Conservation (phyloP, 352 stramenopile species). For the Phytopythium helicoides region DNA sequence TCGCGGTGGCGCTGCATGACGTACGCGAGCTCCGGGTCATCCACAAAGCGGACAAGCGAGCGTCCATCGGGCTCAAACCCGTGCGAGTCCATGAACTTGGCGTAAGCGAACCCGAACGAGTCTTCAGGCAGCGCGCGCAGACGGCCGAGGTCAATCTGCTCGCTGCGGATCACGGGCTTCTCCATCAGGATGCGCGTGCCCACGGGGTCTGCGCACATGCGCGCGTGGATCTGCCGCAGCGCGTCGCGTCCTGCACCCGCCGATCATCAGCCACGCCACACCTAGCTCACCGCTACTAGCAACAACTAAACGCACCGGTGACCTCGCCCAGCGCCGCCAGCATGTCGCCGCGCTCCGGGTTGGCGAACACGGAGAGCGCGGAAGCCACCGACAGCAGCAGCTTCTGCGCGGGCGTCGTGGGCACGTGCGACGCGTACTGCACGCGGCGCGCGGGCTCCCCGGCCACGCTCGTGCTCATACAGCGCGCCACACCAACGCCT, state of each 20-base stretch:
- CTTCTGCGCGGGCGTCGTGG: constrained; percentile 84
- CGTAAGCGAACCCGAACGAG: constrained; percentile 91
- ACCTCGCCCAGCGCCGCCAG: constrained; percentile 94
- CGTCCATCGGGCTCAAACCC: constrained; percentile 91
- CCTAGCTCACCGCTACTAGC: not conserved
- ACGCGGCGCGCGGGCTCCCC: constrained; percentile 51
- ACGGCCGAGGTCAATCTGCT: constrained; percentile 67
- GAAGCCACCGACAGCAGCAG: constrained; percentile 84
- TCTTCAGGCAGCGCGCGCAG: constrained; percentile 65
- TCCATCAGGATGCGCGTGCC: constrained; percentile 89
- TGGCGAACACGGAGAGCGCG: constrained; percentile 85
- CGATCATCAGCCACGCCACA: too few relatives aligned
- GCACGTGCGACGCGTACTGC: constrained; percentile 69
- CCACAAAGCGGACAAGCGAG: constrained; percentile 81
- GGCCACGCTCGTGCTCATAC: constrained; percentile 22
- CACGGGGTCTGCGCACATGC: constrained; percentile 86
- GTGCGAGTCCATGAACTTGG: constrained; percentile 89
- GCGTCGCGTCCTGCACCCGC: constrained; percentile 50
- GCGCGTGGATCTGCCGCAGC: constrained; percentile 76
- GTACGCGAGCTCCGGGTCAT: constrained; percentile 95
- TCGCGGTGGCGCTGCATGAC: constrained; percentile 95
- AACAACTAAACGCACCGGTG: constrained; percentile 50
- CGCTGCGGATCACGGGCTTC: constrained; percentile 77
- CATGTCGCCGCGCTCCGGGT: constrained; percentile 95
- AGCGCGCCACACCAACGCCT: not conserved